Evolutionary conservation across 1,139 yeast genomes (phyloP), one percentile per base, ranked within the genome.

Genomic region (Yarrowia galli): DNA sequence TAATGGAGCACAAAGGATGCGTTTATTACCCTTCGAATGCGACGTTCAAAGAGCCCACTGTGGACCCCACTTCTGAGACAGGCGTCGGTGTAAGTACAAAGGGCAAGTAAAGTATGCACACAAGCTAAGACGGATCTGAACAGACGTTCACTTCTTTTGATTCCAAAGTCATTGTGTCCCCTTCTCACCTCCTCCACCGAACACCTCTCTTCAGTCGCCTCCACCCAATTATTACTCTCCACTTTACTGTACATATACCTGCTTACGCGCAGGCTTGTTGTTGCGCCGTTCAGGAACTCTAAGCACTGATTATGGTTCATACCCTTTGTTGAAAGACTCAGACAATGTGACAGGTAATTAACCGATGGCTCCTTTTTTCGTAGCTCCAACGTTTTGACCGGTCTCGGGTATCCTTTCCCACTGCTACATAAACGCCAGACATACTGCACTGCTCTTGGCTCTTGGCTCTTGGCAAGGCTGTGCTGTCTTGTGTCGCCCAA

Each of bases 381-480:
- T 10, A 6, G 32, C 2, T 10, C 40, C 23, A n/a, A 18, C n/a
- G 43, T 22, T 32, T 49, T 9, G 23, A 16, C 16, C 60, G n/a
- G 60, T n/a, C 60, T 36, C 43, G 32, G 43, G 20, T 51, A 22
- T 20, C 42, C 28, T 35, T 35, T 15, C 42, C 32, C 4, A 8
- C 25, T 12, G 15, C n/a, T 10, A 16, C 20, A 16, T 53, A 53
- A 3, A 51, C 20, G 38, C 25, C 38, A 7, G 36, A 2, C 16
- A 15, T 16, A 9, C 43, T 51, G 16, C 43, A 9, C 7, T 2
- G 28, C 20, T 36, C 60, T 53, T 53, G 60, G 60, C 60, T n/a
- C n/a, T n/a, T n/a, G 7, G 28, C 20, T 36, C 60, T 53, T 53
- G 60, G 60, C 60, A 53, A 22, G 53, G 53, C 53, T 48, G 53